Conservation (phyloP, 768 basidiomycete genomes). For the Auriscalpium orientale region DNA sequence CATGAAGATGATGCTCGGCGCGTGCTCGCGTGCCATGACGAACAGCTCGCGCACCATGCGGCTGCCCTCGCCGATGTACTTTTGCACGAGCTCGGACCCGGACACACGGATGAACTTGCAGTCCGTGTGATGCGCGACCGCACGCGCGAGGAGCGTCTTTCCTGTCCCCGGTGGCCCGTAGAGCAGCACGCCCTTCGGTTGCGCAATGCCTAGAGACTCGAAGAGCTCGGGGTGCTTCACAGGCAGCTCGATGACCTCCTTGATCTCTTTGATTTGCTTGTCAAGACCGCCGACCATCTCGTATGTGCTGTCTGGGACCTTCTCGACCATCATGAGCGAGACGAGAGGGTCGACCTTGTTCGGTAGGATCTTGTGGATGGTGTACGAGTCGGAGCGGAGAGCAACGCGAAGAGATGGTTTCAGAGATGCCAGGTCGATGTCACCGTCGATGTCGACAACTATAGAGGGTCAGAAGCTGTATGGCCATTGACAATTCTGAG, state of each 20-base stretch:
- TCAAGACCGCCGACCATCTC: conserved; percentile 99
- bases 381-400: conserved; percentile 92
- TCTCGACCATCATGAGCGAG: conserved; percentile 99
- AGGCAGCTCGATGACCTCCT: conserved; percentile 96
- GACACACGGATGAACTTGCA: conserved; percentile 96
- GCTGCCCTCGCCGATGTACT: conserved; percentile 96
- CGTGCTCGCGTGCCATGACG: conserved; percentile 97
- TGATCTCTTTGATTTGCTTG: conserved; percentile 97
- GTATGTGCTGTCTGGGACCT: conserved; percentile 98
- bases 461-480: background rate
- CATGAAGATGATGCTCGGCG: conserved; percentile 99
- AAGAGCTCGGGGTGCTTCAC: conserved; percentile 95
- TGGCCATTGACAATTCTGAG: background rate
- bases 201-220: conserved; percentile 92
- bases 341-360: conserved; percentile 98
- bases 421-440: conserved; percentile 73
- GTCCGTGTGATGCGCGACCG: conserved; percentile 96
- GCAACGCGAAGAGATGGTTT: conserved; percentile 88
- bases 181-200: conserved; percentile 92
- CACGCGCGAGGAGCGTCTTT: conserved; percentile 90
- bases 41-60: conserved; percentile 97
- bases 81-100: conserved; percentile 92
- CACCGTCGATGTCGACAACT: conserved; percentile 92
- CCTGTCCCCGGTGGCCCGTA: conserved; percentile 97
- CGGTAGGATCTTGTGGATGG: conserved; percentile 92